Base-by-base conservation (phyloP, 2,329 filamentous ascomycete genomes). In the Xylaria sp. region DNA sequence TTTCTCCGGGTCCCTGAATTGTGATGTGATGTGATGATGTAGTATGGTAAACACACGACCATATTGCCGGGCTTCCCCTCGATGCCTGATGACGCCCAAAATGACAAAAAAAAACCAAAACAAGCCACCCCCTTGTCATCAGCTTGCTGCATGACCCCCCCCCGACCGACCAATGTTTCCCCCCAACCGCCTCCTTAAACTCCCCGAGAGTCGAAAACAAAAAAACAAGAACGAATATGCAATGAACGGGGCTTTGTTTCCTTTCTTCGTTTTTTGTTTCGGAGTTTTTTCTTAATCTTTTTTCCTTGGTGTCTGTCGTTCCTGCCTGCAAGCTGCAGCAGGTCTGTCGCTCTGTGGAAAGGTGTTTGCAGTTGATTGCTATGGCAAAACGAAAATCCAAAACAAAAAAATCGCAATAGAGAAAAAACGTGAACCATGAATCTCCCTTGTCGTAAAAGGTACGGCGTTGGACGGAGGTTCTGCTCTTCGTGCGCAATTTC, bases 31-130 rank as follows among this genome's bases (percentile, higher is more conserved):
- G 66, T 39, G 36, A 39, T 39, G 34, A 39, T 39, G 34, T 39
- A 39, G 34, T 61, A 63, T 55, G 50, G 28, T 32, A 53, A 61
- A 67, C 52, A 48, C 20, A 36, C 34, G 20, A 62, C 62, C 62
- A 59, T 63, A 50, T 34, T 62, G 36, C 58, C 50, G 62, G 58
- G 58, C 57, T 46, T 50, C 60, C 48, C 48, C 57, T 69, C 67
- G 63, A 63, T 69, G 63, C 67, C 67, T 66, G 50, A 69, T 64
- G 63, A 66, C 63, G 63, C 64, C 63, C 56, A 69, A 68, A n/a
- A n/a, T n/a, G 18, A 62, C 30, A n/a, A 41, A 52, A 18, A 39
- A 39, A 39, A 45, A 45, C 15, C 39, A 64, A 60, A 43, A 25
- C 50, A 60, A 65, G 50, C 50, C 66, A 60, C 56, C 58, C 65